Evolutionary conservation across 805 yeast genomes (phyloP), one percentile per base, ranked within the genome.

Genomic region (Kockiozyma suomiensis): DNA sequence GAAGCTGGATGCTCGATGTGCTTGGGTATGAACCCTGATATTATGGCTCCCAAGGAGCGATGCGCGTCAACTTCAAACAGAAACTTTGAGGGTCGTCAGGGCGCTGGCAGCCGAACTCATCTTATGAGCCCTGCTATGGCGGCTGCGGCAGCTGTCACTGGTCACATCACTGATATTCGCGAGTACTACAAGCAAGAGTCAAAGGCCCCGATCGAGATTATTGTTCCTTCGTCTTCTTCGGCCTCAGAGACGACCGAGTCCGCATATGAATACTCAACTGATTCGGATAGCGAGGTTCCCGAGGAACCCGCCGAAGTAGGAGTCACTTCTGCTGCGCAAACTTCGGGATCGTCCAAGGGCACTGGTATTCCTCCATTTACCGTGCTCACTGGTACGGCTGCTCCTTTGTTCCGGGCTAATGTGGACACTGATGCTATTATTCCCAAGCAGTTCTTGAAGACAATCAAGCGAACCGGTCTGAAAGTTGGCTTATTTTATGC

Each of bases 1-100:
- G 99, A 94, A 79, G 98, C 99, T 67, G 99, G 99, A 63, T 94
- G 99, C 79, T 93, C 98, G 43, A 94, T 94, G 99, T 94, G 99
- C 79, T 82, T 94, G 54, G 99, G 99, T 76, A 94, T 94, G 99
- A 94, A 94, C 79, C 97, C 98, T 45, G 99, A 94, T 79, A 93
- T 94, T 70, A 82, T 94, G 72, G 83, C 85, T 64, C 99, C 99
- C 42, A 84, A 88, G 72, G 99, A 94, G 77, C 86, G 99, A 78
- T 94, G 99, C 80, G 99, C 99, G 7, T 92, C 98, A 13, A 94
- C 99, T 19, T 93, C 98, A 23, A 94, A 94, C 82, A 88, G 99
- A 82, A 94, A 94, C 79, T 94, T 94, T 73, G 97, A 93, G 76
- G 99, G 99, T 70, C 92, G 99, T 78, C 99, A 94, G 81, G 99